A percentile compares a stretch with the other conserved stretches of the same genome.
phyloP scores from a whole-genome alignment of 2,329 filamentous ascomycete genomes.

The Gaeumannomyces tritici region DNA sequence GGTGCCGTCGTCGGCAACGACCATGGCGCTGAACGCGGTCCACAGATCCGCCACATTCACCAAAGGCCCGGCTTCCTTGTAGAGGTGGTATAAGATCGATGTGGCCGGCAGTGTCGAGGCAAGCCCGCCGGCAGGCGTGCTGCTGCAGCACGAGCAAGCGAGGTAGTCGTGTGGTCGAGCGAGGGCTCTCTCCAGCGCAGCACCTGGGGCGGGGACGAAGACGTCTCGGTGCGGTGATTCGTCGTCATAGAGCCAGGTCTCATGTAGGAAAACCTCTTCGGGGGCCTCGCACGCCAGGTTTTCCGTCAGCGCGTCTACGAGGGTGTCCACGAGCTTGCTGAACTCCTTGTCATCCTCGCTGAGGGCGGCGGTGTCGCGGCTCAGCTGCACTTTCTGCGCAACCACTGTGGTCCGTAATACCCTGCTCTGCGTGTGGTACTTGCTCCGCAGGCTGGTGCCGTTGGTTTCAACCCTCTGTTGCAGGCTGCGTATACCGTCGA shows the following conservation, averaged over 20 bases:
- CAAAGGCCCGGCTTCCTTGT: conserved; percentile 64
- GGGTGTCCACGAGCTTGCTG: conserved; percentile 51
- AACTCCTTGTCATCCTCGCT: conserved; percentile 63
- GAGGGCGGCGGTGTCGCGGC: conserved; percentile 61
- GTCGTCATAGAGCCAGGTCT: conserved; percentile 68
- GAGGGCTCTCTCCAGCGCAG: conserved; percentile 62
- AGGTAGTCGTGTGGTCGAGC: conserved; percentile 69
- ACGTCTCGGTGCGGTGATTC: conserved; percentile 61
- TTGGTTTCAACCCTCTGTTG: conserved; percentile 31
- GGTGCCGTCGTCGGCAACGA: conserved; percentile 33
- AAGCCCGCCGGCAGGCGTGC: conserved; percentile 32
- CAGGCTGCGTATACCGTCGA: conserved; percentile 37
- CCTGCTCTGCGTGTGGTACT: conserved; percentile 62
- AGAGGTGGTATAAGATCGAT: conserved; percentile 68
- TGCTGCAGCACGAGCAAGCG: conserved; percentile 61
- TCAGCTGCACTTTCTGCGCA: conserved; percentile 72
- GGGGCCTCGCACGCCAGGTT: conserved; percentile 25
- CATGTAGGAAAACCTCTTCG: conserved; percentile 47
- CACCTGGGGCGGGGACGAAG: conserved; percentile 64
- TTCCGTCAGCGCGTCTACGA: conserved; percentile 38
- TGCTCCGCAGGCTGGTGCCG: conserved; percentile 54
- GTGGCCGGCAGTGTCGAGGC: conserved; percentile 57
- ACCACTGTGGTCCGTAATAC: conserved; percentile 69
- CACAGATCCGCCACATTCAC: conserved; percentile 75
- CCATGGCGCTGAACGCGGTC: conserved; percentile 62